Conservation (phyloP, 345 rosid species). For the Gossypium ekmanianum region DNA sequence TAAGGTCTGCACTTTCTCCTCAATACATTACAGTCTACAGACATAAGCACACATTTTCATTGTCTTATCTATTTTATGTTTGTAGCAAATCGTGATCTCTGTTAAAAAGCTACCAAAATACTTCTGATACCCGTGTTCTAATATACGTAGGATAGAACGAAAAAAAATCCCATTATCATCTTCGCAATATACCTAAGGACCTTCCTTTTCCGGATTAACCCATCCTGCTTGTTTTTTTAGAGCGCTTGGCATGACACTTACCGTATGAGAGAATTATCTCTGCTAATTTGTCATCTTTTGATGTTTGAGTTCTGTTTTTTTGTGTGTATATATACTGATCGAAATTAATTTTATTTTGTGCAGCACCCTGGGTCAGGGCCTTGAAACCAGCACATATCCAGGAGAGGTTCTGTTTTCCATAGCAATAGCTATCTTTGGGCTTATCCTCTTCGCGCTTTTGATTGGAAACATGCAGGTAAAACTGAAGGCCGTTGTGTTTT, state of each 20-base stretch:
- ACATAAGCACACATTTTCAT: neutral
- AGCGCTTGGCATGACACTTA: neutral
- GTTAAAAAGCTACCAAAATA: neutral
- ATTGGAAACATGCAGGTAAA: conserved; percentile 80
- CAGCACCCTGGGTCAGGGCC: conserved; percentile 91
- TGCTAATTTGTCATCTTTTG: neutral
- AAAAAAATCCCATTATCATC: too few relatives aligned
- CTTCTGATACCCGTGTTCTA: neutral
- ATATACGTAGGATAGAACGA: too few relatives aligned
- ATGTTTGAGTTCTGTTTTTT: neutral
- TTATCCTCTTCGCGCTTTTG: conserved; percentile 71
- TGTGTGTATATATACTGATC: neutral
- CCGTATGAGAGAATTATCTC: neutral
- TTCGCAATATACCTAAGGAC: too few relatives aligned
- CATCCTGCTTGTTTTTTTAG: too few relatives aligned
- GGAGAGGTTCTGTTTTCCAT: conserved; percentile 79
- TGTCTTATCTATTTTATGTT: neutral
- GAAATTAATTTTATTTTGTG: neutral
- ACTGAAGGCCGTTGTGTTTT: neutral
- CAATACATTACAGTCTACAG: neutral
- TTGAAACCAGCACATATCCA: conserved; percentile 71
- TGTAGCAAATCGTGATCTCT: neutral
- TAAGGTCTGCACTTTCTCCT: conserved; percentile 46
- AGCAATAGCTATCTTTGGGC: conserved; percentile 62
- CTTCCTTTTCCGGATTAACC: too few relatives aligned